Evolutionary conservation across 495 filamentous ascomycete species (phyloP).

Genomic region (Aspergillus affinis): DNA sequence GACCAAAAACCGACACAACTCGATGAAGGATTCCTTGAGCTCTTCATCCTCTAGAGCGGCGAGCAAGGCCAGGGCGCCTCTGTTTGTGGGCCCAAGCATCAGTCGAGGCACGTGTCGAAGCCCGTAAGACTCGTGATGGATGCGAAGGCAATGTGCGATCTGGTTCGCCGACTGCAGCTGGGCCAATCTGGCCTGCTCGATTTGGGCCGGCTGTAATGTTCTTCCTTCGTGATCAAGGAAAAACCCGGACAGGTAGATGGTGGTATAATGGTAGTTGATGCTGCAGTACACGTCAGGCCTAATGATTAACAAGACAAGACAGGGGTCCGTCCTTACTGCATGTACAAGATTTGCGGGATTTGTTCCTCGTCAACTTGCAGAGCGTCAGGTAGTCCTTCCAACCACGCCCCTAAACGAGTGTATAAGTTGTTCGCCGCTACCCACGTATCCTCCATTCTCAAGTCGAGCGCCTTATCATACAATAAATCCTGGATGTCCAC

Average conservation of each 20-base stretch:
- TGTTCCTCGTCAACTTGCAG: constrained; percentile 23
- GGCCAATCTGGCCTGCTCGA: constrained; percentile 20
- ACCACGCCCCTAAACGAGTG: constrained; percentile 28
- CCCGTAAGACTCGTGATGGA: constrained; percentile 33
- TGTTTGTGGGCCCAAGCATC: constrained; percentile 32
- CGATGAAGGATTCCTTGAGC: constrained; percentile 28
- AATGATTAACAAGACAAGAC: constrained; percentile 3
- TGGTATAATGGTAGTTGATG: constrained; percentile 30
- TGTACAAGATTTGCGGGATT: constrained; percentile 35
- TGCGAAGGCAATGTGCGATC: constrained; percentile 32
- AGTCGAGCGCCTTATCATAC: constrained; percentile 23
- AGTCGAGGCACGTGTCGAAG: constrained; percentile 35
- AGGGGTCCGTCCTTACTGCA: constrained; percentile 33
- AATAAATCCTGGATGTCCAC: constrained; percentile 31
- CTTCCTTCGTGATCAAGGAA: constrained; percentile 22
- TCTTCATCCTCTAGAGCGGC: constrained; percentile 25
- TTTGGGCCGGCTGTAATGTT: constrained; percentile 8
- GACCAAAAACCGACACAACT: constrained; percentile 33
- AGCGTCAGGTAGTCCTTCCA: constrained; percentile 24
- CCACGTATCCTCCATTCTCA: constrained; percentile 21
- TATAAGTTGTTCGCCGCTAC: constrained; percentile 22
- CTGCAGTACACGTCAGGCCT: constrained; percentile 18
- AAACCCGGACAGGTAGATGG: constrained; percentile 26
- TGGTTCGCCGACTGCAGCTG: constrained; percentile 29
- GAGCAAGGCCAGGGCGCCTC: constrained; percentile 28